A percentile compares a stretch with the other conserved stretches of the same genome.
Evolutionary conservation across 805 yeast species (phyloP).

Genomic region (Pichia eremophila): DNA sequence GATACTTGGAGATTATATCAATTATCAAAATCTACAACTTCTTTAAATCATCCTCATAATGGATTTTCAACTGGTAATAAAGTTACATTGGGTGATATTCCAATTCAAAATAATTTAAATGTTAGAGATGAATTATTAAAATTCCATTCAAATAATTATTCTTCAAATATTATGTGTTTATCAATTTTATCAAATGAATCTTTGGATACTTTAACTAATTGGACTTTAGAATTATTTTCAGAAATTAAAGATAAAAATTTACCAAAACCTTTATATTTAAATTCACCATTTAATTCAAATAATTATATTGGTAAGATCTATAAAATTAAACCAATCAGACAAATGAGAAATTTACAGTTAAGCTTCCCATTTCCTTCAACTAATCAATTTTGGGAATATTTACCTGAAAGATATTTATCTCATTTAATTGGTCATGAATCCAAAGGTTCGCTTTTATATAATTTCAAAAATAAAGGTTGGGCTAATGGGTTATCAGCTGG

Average conservation of each 20-base stretch:
- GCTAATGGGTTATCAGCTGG: constrained; percentile 76
- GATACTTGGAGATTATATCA: constrained; percentile 87
- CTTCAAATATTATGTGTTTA: constrained; percentile 82
- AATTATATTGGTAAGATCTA: constrained; percentile 45
- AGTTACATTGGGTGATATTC: constrained; percentile 60
- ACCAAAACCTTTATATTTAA: constrained; percentile 35
- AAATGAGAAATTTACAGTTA: constrained; percentile 56
- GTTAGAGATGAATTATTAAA: constrained; percentile 75
- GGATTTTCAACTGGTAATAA: constrained; percentile 88
- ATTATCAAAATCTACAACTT: constrained; percentile 65
- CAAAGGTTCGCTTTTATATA: constrained; percentile 68
- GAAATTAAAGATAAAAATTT: constrained; percentile 46
- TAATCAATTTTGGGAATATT: constrained; percentile 51
- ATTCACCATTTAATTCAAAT: constrained; percentile 37
- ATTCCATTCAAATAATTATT: constrained; percentile 63
- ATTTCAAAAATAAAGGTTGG: constrained; percentile 66
- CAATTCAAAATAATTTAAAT: constrained; percentile 50
- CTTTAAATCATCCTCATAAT: constrained; percentile 70
- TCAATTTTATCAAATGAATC: constrained; percentile 78
- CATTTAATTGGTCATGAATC: constrained; percentile 93
- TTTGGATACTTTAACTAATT: constrained; percentile 56
- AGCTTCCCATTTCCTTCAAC: constrained; percentile 72
- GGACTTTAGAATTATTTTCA: constrained; percentile 63
- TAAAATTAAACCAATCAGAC: constrained; percentile 76
- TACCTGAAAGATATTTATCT: constrained; percentile 62